phyloP scores from a whole-genome alignment of 2,329 filamentous ascomycete species.

The Cercospora zeae-maydis region DNA sequence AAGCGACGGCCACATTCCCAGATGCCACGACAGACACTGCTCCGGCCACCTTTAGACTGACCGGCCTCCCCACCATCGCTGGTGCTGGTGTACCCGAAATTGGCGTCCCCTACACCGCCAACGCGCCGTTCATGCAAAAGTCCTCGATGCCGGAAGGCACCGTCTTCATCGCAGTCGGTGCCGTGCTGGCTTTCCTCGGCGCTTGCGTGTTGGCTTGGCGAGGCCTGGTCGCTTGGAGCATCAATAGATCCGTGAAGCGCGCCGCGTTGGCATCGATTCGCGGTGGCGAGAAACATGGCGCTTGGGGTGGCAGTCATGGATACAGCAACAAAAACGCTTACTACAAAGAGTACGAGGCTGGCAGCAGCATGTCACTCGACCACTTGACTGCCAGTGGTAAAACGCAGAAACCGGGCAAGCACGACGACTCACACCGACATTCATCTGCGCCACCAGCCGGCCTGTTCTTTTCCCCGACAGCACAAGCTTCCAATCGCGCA shows the following conservation, averaged over 20 bases:
- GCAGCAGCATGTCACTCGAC: slow-evolving; percentile 56
- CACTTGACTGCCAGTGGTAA: slow-evolving; percentile 44
- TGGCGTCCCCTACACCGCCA: slow-evolving; percentile 73
- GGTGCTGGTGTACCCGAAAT: slow-evolving; percentile 63
- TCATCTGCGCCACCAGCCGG: slow-evolving; percentile 60
- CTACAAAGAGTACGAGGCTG: slow-evolving; percentile 46
- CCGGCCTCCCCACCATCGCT: slow-evolving; percentile 52
- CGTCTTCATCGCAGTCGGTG: slow-evolving; percentile 91
- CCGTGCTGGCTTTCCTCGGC: slow-evolving; percentile 78
- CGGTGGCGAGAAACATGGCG: slow-evolving; percentile 34
- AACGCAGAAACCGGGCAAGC: slow-evolving; percentile 35
- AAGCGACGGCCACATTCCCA: slow-evolving; percentile 14
- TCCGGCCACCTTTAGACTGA: slow-evolving; percentile 33
- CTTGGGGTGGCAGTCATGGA: slow-evolving; percentile 31
- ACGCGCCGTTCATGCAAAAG: slow-evolving; percentile 88
- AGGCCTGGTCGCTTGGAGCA: slow-evolving; percentile 78
- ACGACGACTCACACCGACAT: slow-evolving; percentile 30
- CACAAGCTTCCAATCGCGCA: slow-evolving; percentile 52
- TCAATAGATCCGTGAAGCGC: slow-evolving; percentile 85
- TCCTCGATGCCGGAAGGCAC: slow-evolving; percentile 85
- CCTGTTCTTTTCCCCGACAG: slow-evolving; percentile 94
- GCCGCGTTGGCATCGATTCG: slow-evolving; percentile 71
- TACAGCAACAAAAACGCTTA: slow-evolving; percentile 22
- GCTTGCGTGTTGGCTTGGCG: slow-evolving; percentile 85
- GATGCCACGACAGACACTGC: slow-evolving; percentile 26